Evolutionary conservation across 345 rosid species (phyloP), one percentile per base, ranked within the genome.

Genomic region (Xanthoceras sorbifolium): DNA sequence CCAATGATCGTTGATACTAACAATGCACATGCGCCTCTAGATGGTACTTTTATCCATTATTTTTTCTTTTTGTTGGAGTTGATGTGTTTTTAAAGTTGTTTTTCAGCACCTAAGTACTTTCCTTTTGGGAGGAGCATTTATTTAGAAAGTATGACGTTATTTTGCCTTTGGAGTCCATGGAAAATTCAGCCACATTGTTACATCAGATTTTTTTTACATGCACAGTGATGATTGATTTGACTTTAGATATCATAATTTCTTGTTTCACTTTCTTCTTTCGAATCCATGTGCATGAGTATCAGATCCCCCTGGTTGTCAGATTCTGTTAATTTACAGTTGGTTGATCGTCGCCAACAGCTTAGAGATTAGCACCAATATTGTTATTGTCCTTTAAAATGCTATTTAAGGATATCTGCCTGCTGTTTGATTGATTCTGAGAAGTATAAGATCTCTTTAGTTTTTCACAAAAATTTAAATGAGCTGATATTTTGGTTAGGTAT

Each of bases 1-100:
- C 92, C 94, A 64, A 96, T 96, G 98, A 81, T 89, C 76, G 76
- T 90, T 72, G 98, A 96, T 87, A 42, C 88, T 75, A 78, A 83
- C 80, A 85, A 82, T 75, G 73, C 85, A 55, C 87, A 82, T 64
- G 64, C 84, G 32, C 64, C 90, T 38, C 69, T 69, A 17, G 94
- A 92, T 85, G 99, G 99, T 96, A 90, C 55, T 23, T 38, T 77
- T 76, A 71, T 80, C 52, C 22, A 10, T 42, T 78, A 66, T 52
- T 54, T 78, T 18, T 40, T 32, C 31, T 62, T 59, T 34, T 61
- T 72, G 9, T 71, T 15, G 32, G 64, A 66, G 69, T 36, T 62
- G 50, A 70, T 31, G 31, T 54, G 20, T 32, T 23, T 38, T 62
- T 52, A 29, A 23, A 50, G 23, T 54, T 60, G 28, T 64, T 69